Base-by-base conservation (phyloP, 352 stramenopile genomes). In the Phytophthora colocasiae region DNA sequence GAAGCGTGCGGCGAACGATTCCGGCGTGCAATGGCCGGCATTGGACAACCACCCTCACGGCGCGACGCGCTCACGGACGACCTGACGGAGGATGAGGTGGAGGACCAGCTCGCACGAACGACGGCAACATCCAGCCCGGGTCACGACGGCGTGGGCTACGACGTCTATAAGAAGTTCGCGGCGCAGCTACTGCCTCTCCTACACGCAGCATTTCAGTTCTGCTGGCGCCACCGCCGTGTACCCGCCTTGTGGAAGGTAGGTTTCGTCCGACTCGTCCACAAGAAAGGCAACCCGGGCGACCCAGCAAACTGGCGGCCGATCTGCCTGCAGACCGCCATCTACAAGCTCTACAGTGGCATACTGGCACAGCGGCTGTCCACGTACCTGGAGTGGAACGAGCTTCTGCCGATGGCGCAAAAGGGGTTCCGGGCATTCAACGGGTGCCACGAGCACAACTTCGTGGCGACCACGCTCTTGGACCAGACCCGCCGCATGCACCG, bases 311-410 rank as follows among this genome's bases (percentile, higher is more conserved):
- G 70, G 58, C 34, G 72, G 12, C 63, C 69, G 14, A 79, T 78
- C 52, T 75, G 63, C 31, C 41, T 83, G 4, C 74, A 83, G 51
- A 52, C 49, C 15, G 45, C 58, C 4, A 51, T 78, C 10, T 83
- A 74, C 74, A 82, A 82, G 59, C 4, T 77, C 10, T 79, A 73
- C 53, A 34, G 66, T 76, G 62, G 62, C 22, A n/a, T n/a, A n/a
- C n/a, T n/a, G n/a, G n/a, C n/a, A n/a, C n/a, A n/a, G n/a, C n/a
- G n/a, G n/a, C n/a, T n/a, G n/a, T n/a, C n/a, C n/a, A n/a, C n/a
- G n/a, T n/a, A n/a, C n/a, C n/a, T n/a, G n/a, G n/a, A n/a, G n/a
- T 76, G n/a, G 59, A 71, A 0, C 66, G 58, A 1, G n/a, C n/a
- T n/a, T n/a, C 48, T 70, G 6, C 19, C 67, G 0, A 2, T 5